Evolutionary conservation across 2,329 filamentous ascomycete species (phyloP).

Genomic region (Cladophialophora psammophila): DNA sequence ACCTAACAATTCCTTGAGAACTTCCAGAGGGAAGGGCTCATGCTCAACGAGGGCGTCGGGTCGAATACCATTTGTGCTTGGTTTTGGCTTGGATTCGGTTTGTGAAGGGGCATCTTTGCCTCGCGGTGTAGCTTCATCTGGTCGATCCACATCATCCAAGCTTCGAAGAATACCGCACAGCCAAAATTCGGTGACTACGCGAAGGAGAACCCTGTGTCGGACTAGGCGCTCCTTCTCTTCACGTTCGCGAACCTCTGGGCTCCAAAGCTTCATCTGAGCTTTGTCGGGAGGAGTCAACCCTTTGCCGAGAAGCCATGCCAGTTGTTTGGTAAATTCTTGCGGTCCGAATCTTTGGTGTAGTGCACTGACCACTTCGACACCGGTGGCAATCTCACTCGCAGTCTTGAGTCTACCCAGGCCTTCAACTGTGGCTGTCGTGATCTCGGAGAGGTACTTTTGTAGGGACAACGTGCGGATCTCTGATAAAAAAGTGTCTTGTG

Average conservation of each 20-base stretch:
- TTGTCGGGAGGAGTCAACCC: conserved; percentile 92
- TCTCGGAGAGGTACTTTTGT: conserved; percentile 96
- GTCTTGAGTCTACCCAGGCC: conserved; percentile 90
- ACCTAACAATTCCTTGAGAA: conserved; percentile 94
- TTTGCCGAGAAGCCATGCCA: conserved; percentile 91
- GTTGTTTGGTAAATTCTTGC: conserved; percentile 84
- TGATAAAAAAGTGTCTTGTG: conserved; percentile 82
- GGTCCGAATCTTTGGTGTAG: conserved; percentile 94
- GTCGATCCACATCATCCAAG: conserved; percentile 71
- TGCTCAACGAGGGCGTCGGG: conserved; percentile 70
- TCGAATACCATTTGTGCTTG: conserved; percentile 63
- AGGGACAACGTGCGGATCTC: conserved; percentile 90
- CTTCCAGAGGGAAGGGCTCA: conserved; percentile 94
- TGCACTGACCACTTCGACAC: conserved; percentile 92
- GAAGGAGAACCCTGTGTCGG: conserved; percentile 83
- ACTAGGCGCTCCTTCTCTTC: conserved; percentile 93
- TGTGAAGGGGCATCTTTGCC: conserved; percentile 60
- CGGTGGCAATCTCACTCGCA: conserved; percentile 88
- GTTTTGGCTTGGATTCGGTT: conserved; percentile 62
- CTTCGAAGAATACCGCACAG: conserved; percentile 87
- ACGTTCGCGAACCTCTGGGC: conserved; percentile 83
- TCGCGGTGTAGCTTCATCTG: conserved; percentile 65
- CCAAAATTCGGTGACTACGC: conserved; percentile 95
- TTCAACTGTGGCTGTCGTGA: conserved; percentile 94
- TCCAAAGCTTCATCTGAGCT: conserved; percentile 76